Base-by-base conservation (phyloP, 345 rosid genomes). In the Carallia brachiata region DNA sequence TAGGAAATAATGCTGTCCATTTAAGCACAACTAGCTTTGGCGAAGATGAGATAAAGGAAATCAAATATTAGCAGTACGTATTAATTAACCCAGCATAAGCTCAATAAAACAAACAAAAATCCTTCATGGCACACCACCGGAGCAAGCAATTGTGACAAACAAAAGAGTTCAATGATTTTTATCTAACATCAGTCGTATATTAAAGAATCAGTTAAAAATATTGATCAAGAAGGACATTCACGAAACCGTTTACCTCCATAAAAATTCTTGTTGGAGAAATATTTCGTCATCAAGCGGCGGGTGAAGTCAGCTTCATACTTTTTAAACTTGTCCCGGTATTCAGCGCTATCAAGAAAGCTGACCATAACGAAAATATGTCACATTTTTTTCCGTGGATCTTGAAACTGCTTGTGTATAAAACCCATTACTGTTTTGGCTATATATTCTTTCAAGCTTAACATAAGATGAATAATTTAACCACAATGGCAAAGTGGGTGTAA, bases 221-320 rank as follows among this genome's bases (percentile, higher is more conserved):
- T 1, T 23, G 10, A 47, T 37, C 59, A 7, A 23, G 9, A 47
- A 55, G 44, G 37, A 15, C 30, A 64, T 36, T 36, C 30, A 61
- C 27, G 36, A 40, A 2, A 53, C 16, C 53, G 31, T 75, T 73
- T 69, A 93, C 97, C 98, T 86, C 89, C 96, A 36, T 80, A 81
- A 63, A 82, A 44, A 56, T 78, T 66, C 70, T 82, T 86, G 70
- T 82, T 81, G 6, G 93, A 84, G 87, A 89, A 87, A 78, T 93
- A 87, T 57, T 87, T 89, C 7, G 86, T 81, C 83, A 88, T 58
- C 65, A 91, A 61, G 17, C 82, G 71, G 28, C 52, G 78, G 57
- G 83, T 83, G 70, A 83, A 87, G 71, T 87, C 89, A 63, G 80
- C 81, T 82, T 89, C 92, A 52, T 85, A 89, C 36, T 70, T 84